Percentiles rank a stretch among this genome's conserved stretches.
Evolutionary conservation across 441 rosid species (phyloP).

Genomic region (Arabidopsis hybrid): DNA sequence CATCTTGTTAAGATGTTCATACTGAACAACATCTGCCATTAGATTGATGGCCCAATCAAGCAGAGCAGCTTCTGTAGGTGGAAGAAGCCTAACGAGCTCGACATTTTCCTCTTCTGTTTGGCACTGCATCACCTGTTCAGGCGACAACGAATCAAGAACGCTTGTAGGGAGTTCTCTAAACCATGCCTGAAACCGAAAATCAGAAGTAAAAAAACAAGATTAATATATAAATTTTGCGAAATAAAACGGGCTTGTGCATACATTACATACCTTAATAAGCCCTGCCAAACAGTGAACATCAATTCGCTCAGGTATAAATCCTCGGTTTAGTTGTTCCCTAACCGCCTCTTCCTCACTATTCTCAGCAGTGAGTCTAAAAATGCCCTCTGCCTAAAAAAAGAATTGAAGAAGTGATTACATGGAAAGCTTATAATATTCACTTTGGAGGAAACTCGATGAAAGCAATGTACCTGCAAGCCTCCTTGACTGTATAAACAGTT

Average conservation of each 20-base stretch:
- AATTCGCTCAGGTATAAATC: conserved; percentile 67
- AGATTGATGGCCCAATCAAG: conserved; percentile 91
- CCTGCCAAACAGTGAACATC: conserved; percentile 93
- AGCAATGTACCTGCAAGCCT: conserved; percentile 74
- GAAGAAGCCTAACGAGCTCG: conserved; percentile 70
- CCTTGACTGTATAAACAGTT: conserved; percentile 72
- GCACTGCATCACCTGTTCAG: conserved; percentile 86
- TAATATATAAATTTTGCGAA: neutral
- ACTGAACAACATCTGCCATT: conserved; percentile 89
- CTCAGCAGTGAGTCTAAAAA: conserved; percentile 85
- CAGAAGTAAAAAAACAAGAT: neutral
- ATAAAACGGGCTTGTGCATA: neutral
- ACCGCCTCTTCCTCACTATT: conserved; percentile 86
- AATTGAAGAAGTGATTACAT: neutral
- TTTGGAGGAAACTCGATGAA: conserved; percentile 9
- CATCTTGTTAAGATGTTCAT: conserved; percentile 84
- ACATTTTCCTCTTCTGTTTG: conserved; percentile 77
- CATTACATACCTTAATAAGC: conserved; percentile 76
- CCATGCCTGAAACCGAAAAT: conserved; percentile 71
- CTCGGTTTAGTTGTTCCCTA: conserved; percentile 78
- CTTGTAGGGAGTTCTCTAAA: conserved; percentile 89
- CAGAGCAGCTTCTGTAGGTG: conserved; percentile 76
- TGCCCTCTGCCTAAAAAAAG: conserved; percentile 74
- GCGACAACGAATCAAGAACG: conserved; percentile 78
- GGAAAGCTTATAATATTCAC: conserved; percentile 1